Evolutionary conservation across 306 rosid genomes (phyloP), one percentile per base, ranked within the genome.

Genomic region (Corylus heterophylla): DNA sequence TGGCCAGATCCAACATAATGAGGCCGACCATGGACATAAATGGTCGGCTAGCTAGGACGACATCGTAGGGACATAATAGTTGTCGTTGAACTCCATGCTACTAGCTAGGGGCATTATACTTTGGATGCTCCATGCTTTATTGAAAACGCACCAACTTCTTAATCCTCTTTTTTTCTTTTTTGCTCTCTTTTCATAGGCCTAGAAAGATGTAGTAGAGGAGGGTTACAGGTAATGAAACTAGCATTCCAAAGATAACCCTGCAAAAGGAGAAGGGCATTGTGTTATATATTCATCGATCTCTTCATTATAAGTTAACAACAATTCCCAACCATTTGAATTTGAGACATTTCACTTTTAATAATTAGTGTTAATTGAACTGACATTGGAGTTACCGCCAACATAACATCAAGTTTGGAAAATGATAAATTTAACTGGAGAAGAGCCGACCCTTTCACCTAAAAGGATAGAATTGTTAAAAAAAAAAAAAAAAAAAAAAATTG

Each of bases 211-310:
- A 90, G 55, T 88, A 90, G 42, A 88, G 52, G 67, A 88, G 94
- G 12, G 92, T 90, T 73, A 90, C 81, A 4, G 92, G 94, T 67
- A 90, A 81, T 48, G 94, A 90, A 45, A 90, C 79, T 18, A 90
- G 11, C 94, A 90, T 88, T 54, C 94, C 94, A 76, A 90, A 90
- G 79, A 90, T 90, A n/a, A 90, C 94, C 92, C 94, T 90, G 91
- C 75, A 73, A 59, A 69, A 18, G 47, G 63, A 59, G 48, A 71
- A 2, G 6, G 5, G 3, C 4, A 3, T 1, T 31, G 16, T 35
- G 42, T 69, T 18, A 44, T 13, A 22, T 4, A 3, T 3, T 39
- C 44, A 39, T 39, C 42, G 11, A 9, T 17, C 29, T 44, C 48
- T 69, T 44, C 29, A 3, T 69, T 75, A 9, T 27, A 75, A 39